phyloP scores from a whole-genome alignment of 2,329 filamentous ascomycete genomes.

The Trichoderma pleuroti region DNA sequence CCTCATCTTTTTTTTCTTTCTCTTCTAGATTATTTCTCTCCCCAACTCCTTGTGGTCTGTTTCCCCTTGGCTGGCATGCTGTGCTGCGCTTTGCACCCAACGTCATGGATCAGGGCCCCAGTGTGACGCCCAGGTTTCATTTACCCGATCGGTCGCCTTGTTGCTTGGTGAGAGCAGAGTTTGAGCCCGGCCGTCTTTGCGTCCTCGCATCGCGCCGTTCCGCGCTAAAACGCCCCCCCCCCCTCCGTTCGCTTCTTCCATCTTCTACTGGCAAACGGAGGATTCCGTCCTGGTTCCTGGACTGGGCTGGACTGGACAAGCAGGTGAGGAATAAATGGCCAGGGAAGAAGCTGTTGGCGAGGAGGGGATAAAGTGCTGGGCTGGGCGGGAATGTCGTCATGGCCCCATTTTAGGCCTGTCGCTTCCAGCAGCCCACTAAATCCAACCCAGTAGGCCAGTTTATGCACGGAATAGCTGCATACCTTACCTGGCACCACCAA shows the following conservation, averaged over 20 bases:
- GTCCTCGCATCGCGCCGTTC: conserved; percentile 15
- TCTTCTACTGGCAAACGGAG: background rate
- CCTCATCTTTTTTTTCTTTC: background rate
- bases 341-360: background rate
- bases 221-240: conserved; percentile 2
- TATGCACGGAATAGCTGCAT: background rate
- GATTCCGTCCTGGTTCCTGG: background rate
- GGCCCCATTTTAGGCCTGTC: background rate
- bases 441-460: background rate
- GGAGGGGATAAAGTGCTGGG: background rate
- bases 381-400: conserved; percentile 16
- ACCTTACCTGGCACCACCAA: background rate
- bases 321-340: background rate
- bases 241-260: background rate
- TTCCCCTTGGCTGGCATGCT: background rate
- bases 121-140: background rate
- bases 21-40: background rate
- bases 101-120: background rate
- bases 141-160: background rate
- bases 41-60: background rate
- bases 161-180: background rate
- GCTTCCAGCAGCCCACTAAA: conserved; percentile 7
- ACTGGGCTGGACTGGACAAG: background rate
- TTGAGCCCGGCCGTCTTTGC: background rate
- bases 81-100: background rate